phyloP scores from a whole-genome alignment of 495 filamentous ascomycete species.

The Aspergillus incahuasiensis region DNA sequence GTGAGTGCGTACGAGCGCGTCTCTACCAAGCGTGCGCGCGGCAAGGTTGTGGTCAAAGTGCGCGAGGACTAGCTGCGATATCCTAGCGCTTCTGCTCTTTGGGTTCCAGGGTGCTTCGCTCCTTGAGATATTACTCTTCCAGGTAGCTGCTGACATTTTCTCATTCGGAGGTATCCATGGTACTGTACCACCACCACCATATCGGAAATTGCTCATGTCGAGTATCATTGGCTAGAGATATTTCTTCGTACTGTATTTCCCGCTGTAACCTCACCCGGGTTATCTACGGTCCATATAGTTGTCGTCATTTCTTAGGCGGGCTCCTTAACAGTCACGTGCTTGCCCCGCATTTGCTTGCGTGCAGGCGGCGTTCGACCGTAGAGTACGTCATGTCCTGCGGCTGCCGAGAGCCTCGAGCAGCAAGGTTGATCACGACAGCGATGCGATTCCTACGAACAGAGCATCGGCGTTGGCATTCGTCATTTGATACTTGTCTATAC shows the following conservation, averaged over 20 bases:
- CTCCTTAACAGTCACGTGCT: background rate
- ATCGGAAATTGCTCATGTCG: background rate
- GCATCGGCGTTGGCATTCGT: background rate
- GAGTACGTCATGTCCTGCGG: background rate
- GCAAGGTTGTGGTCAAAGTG: background rate
- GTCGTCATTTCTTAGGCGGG: background rate
- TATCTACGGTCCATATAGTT: too few species aligned
- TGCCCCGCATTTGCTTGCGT: background rate
- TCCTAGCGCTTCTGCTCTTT: background rate
- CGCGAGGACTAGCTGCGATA: background rate
- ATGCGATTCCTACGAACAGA: background rate
- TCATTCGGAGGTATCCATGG: too few species aligned
- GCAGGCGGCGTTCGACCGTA: background rate
- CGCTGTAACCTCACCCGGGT: background rate
- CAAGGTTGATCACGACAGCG: background rate
- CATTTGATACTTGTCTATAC: background rate
- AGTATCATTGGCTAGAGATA: background rate
- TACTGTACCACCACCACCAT: background rate
- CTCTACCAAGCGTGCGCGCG: background rate
- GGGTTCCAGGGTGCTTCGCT: too few species aligned
- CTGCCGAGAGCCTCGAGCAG: background rate
- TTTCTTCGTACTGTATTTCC: background rate
- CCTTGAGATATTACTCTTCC: too few species aligned
- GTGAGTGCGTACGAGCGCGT: background rate
- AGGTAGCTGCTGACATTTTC: background rate